Percentiles rank a stretch among this genome's conserved stretches.
phyloP scores from a whole-genome alignment of 768 basidiomycete genomes.

The Psilocybe sp. region DNA sequence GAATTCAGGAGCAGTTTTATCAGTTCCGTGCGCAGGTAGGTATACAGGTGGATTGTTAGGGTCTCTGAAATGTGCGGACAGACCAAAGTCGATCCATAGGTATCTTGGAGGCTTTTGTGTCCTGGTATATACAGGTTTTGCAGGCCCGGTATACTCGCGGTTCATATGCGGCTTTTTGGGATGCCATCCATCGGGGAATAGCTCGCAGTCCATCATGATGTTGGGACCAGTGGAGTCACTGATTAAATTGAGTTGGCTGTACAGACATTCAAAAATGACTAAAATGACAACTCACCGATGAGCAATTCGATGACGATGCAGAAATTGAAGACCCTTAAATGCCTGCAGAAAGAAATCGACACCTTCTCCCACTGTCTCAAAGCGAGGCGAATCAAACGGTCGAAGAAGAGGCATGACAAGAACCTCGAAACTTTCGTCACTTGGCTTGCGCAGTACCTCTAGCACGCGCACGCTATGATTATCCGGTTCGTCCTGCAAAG shows the following conservation, averaged over 20 bases:
- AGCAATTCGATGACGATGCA: constrained; percentile 16
- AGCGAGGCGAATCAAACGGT: constrained; percentile 21
- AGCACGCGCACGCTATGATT: constrained; percentile 13
- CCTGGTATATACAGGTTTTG: constrained; percentile 17
- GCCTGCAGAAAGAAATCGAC: constrained; percentile 19
- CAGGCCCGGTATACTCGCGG: constrained; percentile 16
- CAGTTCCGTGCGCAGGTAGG: constrained; percentile 33
- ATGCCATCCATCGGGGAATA: constrained; percentile 16
- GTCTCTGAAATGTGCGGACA: constrained; percentile 26
- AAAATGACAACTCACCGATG: constrained; percentile 12
- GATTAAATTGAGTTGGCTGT: not conserved
- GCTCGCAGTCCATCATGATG: constrained; percentile 17
- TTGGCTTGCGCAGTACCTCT: constrained; percentile 5
- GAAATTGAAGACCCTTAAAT: constrained; percentile 14
- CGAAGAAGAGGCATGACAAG: constrained; percentile 32
- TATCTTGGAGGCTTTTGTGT: constrained; percentile 29
- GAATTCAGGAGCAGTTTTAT: constrained; percentile 37
- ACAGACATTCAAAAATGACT: too few species aligned
- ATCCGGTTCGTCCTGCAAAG: constrained; percentile 6
- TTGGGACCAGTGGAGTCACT: constrained; percentile 17
- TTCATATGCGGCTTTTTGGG: constrained; percentile 16
- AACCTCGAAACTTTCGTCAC: constrained; percentile 17
- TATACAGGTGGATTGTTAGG: constrained; percentile 21
- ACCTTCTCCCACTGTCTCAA: constrained; percentile 15
- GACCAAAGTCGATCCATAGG: constrained; percentile 37